phyloP scores from a whole-genome alignment of 2,329 filamentous ascomycete genomes.

The Colletotrichum sp. region DNA sequence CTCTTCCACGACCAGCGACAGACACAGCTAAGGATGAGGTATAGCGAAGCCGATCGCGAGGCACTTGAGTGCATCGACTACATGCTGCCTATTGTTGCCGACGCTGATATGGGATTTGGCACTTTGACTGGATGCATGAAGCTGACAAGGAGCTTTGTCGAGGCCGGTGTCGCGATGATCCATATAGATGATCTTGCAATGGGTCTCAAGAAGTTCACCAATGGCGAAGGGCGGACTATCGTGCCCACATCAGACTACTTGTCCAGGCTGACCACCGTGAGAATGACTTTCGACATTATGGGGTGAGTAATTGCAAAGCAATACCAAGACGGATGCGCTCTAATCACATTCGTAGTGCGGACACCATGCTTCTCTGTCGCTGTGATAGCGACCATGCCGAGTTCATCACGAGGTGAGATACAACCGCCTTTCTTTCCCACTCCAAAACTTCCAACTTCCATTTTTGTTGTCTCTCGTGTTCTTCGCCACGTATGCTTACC shows the following conservation, averaged over 20 bases:
- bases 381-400: conserved; percentile 42
- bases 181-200: conserved; percentile 48
- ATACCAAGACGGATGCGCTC: not conserved
- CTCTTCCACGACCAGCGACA: conserved; percentile 46
- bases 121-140: conserved; percentile 43
- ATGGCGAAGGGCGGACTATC: conserved; percentile 42
- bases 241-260: conserved; percentile 45
- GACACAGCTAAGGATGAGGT: conserved; percentile 38
- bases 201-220: conserved; percentile 48
- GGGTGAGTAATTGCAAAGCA: conserved; percentile 16
- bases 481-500: not conserved
- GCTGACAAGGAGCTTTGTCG: conserved; percentile 44
- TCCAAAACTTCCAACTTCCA: accelerated
- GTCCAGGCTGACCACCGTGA: conserved; percentile 35
- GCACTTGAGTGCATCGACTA: conserved; percentile 42
- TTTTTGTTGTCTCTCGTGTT: not conserved
- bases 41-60: conserved; percentile 32
- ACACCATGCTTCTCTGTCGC: conserved; percentile 41
- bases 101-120: conserved; percentile 49
- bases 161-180: conserved; percentile 46
- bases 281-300: conserved; percentile 46
- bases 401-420: conserved; percentile 38
- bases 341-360: conserved; percentile 21
- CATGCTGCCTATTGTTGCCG: conserved; percentile 43
- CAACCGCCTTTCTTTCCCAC: not conserved